phyloP scores from a whole-genome alignment of 2,329 filamentous ascomycete species.

The Aspergillus spinulosporus region DNA sequence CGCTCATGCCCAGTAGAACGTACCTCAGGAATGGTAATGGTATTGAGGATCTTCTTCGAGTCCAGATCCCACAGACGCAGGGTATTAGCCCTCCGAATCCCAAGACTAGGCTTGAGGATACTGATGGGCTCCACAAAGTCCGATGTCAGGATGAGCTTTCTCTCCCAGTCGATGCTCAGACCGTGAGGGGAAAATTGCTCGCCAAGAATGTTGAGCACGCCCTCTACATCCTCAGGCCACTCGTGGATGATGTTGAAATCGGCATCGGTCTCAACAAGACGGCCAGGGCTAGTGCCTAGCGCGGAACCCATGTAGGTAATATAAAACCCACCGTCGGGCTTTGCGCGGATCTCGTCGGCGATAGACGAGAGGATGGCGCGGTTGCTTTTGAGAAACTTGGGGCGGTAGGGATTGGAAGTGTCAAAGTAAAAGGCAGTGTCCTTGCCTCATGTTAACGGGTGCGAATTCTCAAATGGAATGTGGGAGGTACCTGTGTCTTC shows the following conservation, averaged over 20 bases:
- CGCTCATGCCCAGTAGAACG: neutral
- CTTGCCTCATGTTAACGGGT: slow-evolving; percentile 28
- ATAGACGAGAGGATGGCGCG: slow-evolving; percentile 60
- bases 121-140: slow-evolving; percentile 64
- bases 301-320: slow-evolving; percentile 64
- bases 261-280: slow-evolving; percentile 61
- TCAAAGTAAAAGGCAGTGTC: slow-evolving; percentile 66
- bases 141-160: slow-evolving; percentile 60
- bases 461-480: neutral
- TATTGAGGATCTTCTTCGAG: slow-evolving; percentile 57
- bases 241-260: slow-evolving; percentile 63
- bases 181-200: slow-evolving; percentile 65
- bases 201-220: slow-evolving; percentile 57
- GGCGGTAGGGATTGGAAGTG: slow-evolving; percentile 58
- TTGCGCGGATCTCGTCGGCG: slow-evolving; percentile 63
- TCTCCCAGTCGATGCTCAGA: slow-evolving; percentile 58
- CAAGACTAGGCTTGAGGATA: slow-evolving; percentile 60
- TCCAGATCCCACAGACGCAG: slow-evolving; percentile 60
- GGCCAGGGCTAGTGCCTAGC: slow-evolving; percentile 58
- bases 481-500: slow-evolving; percentile 8
- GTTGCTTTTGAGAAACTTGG: slow-evolving; percentile 61
- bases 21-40: slow-evolving; percentile 60
- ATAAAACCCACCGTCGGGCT: slow-evolving; percentile 62
- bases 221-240: slow-evolving; percentile 59
- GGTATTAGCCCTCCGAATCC: slow-evolving; percentile 57